Evolutionary conservation across 2,329 filamentous ascomycete species (phyloP).

Genomic region (Diaporthe vexans): DNA sequence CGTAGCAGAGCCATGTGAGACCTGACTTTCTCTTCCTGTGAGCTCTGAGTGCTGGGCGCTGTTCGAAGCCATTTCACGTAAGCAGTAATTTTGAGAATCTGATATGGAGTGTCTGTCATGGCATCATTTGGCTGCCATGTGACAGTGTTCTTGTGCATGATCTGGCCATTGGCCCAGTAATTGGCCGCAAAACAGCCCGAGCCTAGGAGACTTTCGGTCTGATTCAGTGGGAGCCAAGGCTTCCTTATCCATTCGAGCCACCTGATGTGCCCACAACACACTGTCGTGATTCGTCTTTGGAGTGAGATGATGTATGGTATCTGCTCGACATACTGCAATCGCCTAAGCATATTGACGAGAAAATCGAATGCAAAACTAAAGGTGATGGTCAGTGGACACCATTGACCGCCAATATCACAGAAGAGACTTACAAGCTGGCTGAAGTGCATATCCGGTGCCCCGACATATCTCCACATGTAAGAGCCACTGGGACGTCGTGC

Average conservation of each 20-base stretch:
- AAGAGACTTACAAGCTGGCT: background rate
- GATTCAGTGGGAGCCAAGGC: background rate
- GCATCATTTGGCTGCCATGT: background rate
- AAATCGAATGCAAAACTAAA: background rate
- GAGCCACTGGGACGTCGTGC: background rate
- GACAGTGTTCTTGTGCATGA: background rate
- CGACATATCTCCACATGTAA: background rate
- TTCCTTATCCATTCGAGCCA: constrained; percentile 3
- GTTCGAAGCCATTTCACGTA: background rate
- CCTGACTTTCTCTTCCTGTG: background rate
- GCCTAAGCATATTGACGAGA: background rate
- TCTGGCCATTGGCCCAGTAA: background rate
- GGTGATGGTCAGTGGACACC: background rate
- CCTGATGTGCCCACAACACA: constrained; percentile 11
- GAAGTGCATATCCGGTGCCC: constrained; percentile 15
- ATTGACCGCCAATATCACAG: rapidly evolving
- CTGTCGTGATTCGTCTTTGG: background rate
- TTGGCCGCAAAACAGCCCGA: background rate
- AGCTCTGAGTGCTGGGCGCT: background rate
- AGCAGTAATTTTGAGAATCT: background rate
- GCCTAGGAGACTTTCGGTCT: background rate
- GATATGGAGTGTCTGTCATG: background rate
- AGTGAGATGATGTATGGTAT: background rate
- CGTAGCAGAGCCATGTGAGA: background rate
- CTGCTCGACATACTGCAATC: background rate